Conservation (phyloP, 495 filamentous ascomycete species). For the Podospora appendiculata region DNA sequence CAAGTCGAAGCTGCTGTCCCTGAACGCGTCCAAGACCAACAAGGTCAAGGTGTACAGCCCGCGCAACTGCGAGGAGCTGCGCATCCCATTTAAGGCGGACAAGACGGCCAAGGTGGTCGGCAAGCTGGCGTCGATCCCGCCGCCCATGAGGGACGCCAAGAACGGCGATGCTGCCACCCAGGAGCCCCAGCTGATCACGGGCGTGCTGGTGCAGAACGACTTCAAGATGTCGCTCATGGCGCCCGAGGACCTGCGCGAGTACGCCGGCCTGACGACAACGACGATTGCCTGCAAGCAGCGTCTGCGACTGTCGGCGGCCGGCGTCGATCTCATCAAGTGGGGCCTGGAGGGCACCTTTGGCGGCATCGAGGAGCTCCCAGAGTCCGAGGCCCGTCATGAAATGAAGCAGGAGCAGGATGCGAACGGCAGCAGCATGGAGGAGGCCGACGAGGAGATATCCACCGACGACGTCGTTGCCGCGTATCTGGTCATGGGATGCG, state of each 20-base stretch:
- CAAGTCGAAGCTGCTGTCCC: conserved; percentile 85
- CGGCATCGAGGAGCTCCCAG: conserved; percentile 61
- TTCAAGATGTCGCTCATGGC: conserved; percentile 96
- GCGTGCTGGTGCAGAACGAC: conserved; percentile 92
- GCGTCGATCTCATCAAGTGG: conserved; percentile 87
- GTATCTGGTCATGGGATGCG: conserved; percentile 86
- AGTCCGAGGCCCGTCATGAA: conserved; percentile 17
- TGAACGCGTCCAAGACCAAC: conserved; percentile 70
- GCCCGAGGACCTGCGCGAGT: conserved; percentile 89
- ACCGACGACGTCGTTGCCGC: conserved; percentile 37
- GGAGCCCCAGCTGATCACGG: conserved; percentile 57
- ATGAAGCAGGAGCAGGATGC: conserved; percentile 22
- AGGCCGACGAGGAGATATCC: conserved; percentile 51
- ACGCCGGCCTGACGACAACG: conserved; percentile 89
- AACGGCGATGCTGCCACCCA: conserved; percentile 6
- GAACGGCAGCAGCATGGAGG: conserved; percentile 38
- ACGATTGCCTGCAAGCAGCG: conserved; percentile 87
- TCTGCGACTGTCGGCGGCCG: conserved; percentile 75
- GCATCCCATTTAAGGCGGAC: conserved; percentile 91
- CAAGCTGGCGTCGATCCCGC: conserved; percentile 74
- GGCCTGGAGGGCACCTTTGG: conserved; percentile 91
- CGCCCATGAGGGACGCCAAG: conserved; percentile 36
- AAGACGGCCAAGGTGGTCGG: conserved; percentile 96
- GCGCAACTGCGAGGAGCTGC: conserved; percentile 89
- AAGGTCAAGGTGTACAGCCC: conserved; percentile 90